Evolutionary conservation across 768 basidiomycete species (phyloP), one percentile per base, ranked within the genome.

Genomic region (Boletales sp.): DNA sequence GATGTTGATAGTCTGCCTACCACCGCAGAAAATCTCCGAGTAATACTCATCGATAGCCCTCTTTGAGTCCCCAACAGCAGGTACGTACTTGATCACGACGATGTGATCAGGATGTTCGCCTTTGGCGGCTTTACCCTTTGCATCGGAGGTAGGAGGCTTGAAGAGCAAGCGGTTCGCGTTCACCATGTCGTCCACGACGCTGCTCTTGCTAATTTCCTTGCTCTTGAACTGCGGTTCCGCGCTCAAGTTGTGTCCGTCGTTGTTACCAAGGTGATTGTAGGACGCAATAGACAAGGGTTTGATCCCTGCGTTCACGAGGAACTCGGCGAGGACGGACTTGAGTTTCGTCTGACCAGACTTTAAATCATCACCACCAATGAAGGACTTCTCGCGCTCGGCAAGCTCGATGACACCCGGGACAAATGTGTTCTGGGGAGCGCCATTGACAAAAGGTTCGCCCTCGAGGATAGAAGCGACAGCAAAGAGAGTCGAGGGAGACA

Each of bases 1-100:
- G 73, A 93, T 91, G 69, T 90, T 93, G 77, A 96, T 94, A 11
- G 89, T 91, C 56, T 87, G 90, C 55, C 91, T 78, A 28, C 94
- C 94, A 58, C 94, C 94, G 65, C 94, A 95, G 75, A 94, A 86
- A 63, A 98, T 94, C 78, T 98, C 94, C 11, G 91, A 94, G 71
- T 94, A 93, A 73, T 97, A 98, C 76, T 97, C 94, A 72, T 98
- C 96, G 77, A 98, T 93, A n/a, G 94, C 96, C 49, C 92, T 81
- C 83, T 97, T 98, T 50, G 90, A 91, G 74, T 98, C 96, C 35
- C 95, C 94, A 30, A 95, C 94, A 21, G 94, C 90, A 18, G 92
- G 93, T 3, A 97, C 87, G 59, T 95, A 95, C 78, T 95, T 95
- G 81, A 95, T 95, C 49, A 95, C 93, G 47, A 97, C 86, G 61